These are phyloP conservation scores for Erodium maritimum DNA, from an alignment of 345 rosid species.

Conservation along the genomic window DNA sequence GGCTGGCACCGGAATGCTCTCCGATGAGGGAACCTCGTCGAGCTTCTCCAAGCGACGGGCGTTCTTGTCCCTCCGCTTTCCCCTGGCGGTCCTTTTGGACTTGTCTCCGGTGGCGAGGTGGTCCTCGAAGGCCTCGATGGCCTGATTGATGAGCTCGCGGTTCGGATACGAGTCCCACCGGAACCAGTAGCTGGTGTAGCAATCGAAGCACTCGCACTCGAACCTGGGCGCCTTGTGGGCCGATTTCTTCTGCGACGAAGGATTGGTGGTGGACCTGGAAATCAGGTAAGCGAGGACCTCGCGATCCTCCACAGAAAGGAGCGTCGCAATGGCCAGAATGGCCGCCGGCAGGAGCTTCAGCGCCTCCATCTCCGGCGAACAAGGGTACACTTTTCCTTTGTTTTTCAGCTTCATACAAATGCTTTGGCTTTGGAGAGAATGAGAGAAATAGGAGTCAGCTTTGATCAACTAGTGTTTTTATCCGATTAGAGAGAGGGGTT, in stretches of 20 bases:
- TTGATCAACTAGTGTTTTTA: no score
- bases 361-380: constrained; percentile 19
- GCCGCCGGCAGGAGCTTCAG: constrained; percentile 64
- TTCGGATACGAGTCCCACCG: constrained; percentile 86
- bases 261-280: constrained; percentile 3
- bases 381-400: constrained; percentile 57
- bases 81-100: constrained; percentile 21
- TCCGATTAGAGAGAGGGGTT: no score
- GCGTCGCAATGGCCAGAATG: constrained; percentile 48
- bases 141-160: constrained; percentile 45
- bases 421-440: not conserved
- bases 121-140: constrained; percentile 42
- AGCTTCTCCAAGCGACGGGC: not conserved
- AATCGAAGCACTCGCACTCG: constrained; percentile 77
- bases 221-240: constrained; percentile 42
- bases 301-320: constrained; percentile 26
- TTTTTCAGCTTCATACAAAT: constrained; percentile 53
- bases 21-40: not conserved
- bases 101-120: constrained; percentile 33
- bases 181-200: constrained; percentile 80
- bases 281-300: constrained; percentile 57
- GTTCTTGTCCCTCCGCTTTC: not conserved
- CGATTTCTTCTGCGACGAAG: not conserved
- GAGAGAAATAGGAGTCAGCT: not conserved
- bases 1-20: not conserved